These are phyloP conservation scores for Caryocar brasiliense DNA, from an alignment of 441 rosid species.

Conservation along the genomic window DNA sequence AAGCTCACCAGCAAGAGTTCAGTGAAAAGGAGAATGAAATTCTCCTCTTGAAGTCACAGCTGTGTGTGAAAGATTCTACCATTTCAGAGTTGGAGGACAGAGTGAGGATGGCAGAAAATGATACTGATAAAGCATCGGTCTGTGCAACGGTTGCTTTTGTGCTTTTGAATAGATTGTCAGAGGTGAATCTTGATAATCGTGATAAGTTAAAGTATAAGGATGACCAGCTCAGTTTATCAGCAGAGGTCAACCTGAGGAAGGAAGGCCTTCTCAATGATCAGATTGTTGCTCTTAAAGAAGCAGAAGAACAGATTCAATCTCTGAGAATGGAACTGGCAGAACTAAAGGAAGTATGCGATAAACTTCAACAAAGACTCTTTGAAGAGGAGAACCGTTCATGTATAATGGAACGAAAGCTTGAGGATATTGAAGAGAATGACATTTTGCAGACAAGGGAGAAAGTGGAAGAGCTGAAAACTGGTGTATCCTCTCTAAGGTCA, in stretches of 20 bases:
- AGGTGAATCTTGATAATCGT: slow-evolving; percentile 32
- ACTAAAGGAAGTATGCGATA: slow-evolving; percentile 35
- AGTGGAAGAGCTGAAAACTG: slow-evolving; percentile 55
- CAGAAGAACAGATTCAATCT: slow-evolving; percentile 35
- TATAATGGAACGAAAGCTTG: slow-evolving; percentile 49
- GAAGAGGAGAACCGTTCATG: slow-evolving; percentile 44
- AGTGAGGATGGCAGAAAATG: slow-evolving; percentile 45
- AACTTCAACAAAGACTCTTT: slow-evolving; percentile 34
- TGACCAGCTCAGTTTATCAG: slow-evolving; percentile 37
- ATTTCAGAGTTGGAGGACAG: slow-evolving; percentile 45
- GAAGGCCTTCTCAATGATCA: slow-evolving; percentile 35
- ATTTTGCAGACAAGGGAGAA: slow-evolving; percentile 50
- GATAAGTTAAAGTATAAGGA: slow-evolving; percentile 47
- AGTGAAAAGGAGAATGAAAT: slow-evolving; percentile 64
- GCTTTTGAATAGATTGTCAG: slow-evolving; percentile 62
- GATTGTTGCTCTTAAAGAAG: slow-evolving; percentile 28
- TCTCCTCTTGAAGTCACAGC: slow-evolving; percentile 43
- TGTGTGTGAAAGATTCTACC: slow-evolving; percentile 38
- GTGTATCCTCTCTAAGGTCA: slow-evolving; percentile 54
- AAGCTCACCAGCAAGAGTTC: slow-evolving; percentile 83
- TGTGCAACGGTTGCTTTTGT: slow-evolving; percentile 84
- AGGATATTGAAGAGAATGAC: slow-evolving; percentile 48
- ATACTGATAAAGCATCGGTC: slow-evolving; percentile 39
- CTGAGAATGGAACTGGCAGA: slow-evolving; percentile 40
- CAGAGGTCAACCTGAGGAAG: slow-evolving; percentile 30